A percentile compares a stretch with the other conserved stretches of the same genome.
phyloP scores from a whole-genome alignment of 345 rosid species.

The rapeseed (Brassica napus) region DNA sequence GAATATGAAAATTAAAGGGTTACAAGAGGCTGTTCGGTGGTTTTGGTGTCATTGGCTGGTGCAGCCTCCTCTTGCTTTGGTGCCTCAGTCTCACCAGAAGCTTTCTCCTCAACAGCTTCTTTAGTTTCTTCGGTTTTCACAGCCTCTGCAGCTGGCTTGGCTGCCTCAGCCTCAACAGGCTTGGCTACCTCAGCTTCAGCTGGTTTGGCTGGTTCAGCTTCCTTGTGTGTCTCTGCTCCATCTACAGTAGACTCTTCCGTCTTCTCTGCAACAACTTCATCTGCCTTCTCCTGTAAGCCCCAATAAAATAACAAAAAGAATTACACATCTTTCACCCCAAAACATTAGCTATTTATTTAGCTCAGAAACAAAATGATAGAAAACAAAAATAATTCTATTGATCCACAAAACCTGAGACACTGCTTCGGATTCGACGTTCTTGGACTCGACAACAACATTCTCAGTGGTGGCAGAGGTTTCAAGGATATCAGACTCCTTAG shows the following conservation, averaged over 20 bases:
- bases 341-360: background rate
- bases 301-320: background rate
- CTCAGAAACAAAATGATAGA: background rate
- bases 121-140: slow-evolving; percentile 33
- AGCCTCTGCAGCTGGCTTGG: slow-evolving; percentile 22
- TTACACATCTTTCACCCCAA: background rate
- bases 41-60: slow-evolving; percentile 26
- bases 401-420: slow-evolving; percentile 27
- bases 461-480: slow-evolving; percentile 28
- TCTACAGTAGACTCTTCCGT: slow-evolving; percentile 47
- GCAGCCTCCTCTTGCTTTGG: slow-evolving; percentile 36
- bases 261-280: slow-evolving; percentile 36
- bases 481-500: slow-evolving; percentile 41
- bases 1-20: slow-evolving; percentile 36
- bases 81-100: slow-evolving; percentile 30
- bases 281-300: slow-evolving; percentile 35
- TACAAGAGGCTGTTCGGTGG: slow-evolving; percentile 46
- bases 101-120: slow-evolving; percentile 23
- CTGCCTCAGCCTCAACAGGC: slow-evolving; percentile 14
- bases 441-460: slow-evolving; percentile 32
- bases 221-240: slow-evolving; percentile 39
- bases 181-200: slow-evolving; percentile 19
- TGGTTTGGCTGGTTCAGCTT: slow-evolving; percentile 36
- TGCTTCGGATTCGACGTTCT: slow-evolving; percentile 33
- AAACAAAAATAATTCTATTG: background rate